These are phyloP conservation scores for Phytomonas sp. DNA, from an alignment of 208 protist genomes.

Conservation along the genomic window DNA sequence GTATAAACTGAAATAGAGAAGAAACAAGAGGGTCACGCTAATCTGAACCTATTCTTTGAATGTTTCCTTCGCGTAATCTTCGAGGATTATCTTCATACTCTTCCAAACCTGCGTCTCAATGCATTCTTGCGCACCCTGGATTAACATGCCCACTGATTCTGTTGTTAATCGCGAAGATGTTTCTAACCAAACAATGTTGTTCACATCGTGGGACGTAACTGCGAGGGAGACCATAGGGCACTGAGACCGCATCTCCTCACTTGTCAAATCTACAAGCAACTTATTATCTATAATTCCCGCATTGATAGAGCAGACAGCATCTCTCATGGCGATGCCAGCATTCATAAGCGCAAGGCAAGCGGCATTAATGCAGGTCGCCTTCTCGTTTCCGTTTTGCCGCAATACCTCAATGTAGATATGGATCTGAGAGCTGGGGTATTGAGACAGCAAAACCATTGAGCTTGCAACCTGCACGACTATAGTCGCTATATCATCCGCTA, in stretches of 20 bases:
- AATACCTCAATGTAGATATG: constrained; percentile 80
- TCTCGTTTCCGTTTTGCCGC: constrained; percentile 72
- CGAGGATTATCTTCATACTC: constrained; percentile 29
- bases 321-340: constrained; percentile 78
- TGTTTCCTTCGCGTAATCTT: constrained; percentile 47
- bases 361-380: constrained; percentile 79
- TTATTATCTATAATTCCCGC: constrained; percentile 59
- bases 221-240: constrained; percentile 55
- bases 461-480: constrained; percentile 64
- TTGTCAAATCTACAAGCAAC: constrained; percentile 68
- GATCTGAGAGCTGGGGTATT: constrained; percentile 86
- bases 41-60: constrained; percentile 7
- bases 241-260: constrained; percentile 68
- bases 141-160: constrained; percentile 39
- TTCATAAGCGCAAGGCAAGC: constrained; percentile 81
- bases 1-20: background rate
- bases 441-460: constrained; percentile 62
- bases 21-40: background rate
- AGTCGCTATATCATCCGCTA: constrained; percentile 70
- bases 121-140: constrained; percentile 43
- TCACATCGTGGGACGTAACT: constrained; percentile 51
- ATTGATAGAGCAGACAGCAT: constrained; percentile 54
- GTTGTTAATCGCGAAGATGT: constrained; percentile 48
- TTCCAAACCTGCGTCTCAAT: constrained; percentile 31
- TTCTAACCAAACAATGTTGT: constrained; percentile 76